Percentiles rank a stretch among this genome's conserved stretches.
phyloP scores from a whole-genome alignment of 106 monocot genomes.

The Phalaenopsis aphrodite region DNA sequence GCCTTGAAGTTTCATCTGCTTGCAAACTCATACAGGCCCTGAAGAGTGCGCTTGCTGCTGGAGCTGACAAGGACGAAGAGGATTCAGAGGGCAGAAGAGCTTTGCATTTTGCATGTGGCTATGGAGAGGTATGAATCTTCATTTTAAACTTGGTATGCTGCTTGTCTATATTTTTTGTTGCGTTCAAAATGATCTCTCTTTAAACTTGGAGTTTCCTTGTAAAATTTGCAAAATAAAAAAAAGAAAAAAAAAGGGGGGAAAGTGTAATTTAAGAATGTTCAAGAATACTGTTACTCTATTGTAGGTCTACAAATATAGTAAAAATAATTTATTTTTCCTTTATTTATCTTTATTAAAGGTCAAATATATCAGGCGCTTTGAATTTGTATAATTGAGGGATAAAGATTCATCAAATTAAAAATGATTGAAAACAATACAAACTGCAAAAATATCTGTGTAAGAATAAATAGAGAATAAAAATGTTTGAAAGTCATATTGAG shows the following conservation, averaged over 20 bases:
- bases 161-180: neutral
- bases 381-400: too few relatives aligned
- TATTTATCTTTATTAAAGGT: too few relatives aligned
- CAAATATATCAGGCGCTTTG: too few relatives aligned
- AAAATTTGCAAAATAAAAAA: too few relatives aligned
- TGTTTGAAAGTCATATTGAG: neutral
- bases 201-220: too few relatives aligned
- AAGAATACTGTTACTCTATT: neutral
- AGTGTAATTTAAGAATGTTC: too few relatives aligned
- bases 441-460: too few relatives aligned
- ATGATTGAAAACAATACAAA: too few relatives aligned
- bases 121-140: constrained; percentile 71
- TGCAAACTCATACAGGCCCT: constrained; percentile 37
- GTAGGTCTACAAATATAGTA: neutral
- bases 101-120: constrained; percentile 96
- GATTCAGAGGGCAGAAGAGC: constrained; percentile 90
- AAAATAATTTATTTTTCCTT: neutral
- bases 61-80: constrained; percentile 86
- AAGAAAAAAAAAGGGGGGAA: too few relatives aligned
- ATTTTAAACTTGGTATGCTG: neutral
- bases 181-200: too few relatives aligned
- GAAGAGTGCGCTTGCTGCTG: constrained; percentile 69
- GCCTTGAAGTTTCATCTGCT: neutral
- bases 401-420: too few relatives aligned
- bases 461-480: too few relatives aligned